A percentile compares a stretch with the other conserved stretches of the same genome.
Evolutionary conservation across 2,329 filamentous ascomycete genomes (phyloP).

Genomic region (Rasamsonia emersonii): DNA sequence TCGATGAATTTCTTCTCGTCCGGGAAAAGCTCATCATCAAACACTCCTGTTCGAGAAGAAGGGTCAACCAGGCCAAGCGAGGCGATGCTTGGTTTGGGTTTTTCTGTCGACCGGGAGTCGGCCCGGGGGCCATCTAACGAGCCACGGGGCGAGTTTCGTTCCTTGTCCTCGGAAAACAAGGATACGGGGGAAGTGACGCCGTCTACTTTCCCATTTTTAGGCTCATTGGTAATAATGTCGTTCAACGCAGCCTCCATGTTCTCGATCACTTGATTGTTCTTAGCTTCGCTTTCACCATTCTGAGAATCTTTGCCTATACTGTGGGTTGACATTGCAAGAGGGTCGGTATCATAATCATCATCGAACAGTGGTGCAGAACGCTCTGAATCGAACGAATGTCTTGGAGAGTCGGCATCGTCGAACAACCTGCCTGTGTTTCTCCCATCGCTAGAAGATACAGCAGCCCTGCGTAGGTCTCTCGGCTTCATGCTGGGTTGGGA

Average conservation of each 20-base stretch:
- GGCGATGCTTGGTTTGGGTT: conserved; percentile 74
- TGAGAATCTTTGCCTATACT: conserved; percentile 69
- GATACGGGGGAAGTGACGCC: conserved; percentile 33
- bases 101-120: conserved; percentile 37
- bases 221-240: conserved; percentile 79
- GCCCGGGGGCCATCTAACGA: conserved; percentile 50
- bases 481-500: conserved; percentile 38
- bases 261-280: conserved; percentile 74
- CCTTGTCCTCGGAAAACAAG: conserved; percentile 45
- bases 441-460: conserved; percentile 54
- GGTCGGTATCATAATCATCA: conserved; percentile 64
- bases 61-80: conserved; percentile 85
- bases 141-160: conserved; percentile 53
- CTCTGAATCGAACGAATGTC: conserved; percentile 64
- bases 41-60: conserved; percentile 81
- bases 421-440: conserved; percentile 39
- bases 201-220: conserved; percentile 33
- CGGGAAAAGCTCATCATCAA: conserved; percentile 87
- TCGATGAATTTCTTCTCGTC: conserved; percentile 74
- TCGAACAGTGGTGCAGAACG: conserved; percentile 60
- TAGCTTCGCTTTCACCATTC: conserved; percentile 41
- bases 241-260: conserved; percentile 89
- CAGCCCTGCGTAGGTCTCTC: conserved; percentile 50
- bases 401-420: conserved; percentile 35
- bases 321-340: conserved; percentile 65